Conservation (phyloP, 257 asterid species). For the Solanum phureja region DNA sequence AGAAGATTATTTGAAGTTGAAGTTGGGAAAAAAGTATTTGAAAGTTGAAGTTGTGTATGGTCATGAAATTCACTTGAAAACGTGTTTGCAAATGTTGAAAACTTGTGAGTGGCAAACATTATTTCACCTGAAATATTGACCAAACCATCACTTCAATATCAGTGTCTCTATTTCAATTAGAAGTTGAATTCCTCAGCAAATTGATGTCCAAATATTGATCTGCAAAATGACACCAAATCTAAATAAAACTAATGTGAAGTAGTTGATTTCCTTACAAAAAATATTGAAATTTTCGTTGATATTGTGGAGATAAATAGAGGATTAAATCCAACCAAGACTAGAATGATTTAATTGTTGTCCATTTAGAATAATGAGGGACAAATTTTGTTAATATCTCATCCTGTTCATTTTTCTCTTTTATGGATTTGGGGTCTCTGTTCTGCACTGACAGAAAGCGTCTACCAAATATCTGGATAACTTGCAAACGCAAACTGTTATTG, state of each 20-base stretch:
- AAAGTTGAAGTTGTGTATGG: not conserved
- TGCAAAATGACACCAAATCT: not conserved
- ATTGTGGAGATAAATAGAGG: not conserved
- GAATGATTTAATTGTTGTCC: not conserved
- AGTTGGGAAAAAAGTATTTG: not conserved
- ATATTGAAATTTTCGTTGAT: not conserved
- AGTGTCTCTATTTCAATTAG: not conserved
- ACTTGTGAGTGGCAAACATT: not conserved
- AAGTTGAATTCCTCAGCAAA: not conserved
- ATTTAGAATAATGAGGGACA: not conserved
- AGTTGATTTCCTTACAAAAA: not conserved
- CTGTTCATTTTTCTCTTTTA: not conserved
- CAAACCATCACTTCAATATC: not conserved
- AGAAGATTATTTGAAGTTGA: not conserved
- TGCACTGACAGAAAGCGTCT: not conserved
- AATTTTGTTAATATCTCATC: not conserved
- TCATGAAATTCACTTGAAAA: not conserved
- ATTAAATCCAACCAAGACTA: not conserved
- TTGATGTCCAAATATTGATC: not conserved
- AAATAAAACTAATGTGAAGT: not conserved
- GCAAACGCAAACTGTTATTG: not conserved
- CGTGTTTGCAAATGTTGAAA: not conserved
- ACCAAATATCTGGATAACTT: not conserved
- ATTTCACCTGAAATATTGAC: not conserved
- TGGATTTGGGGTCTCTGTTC: not conserved